Evolutionary conservation across 371 early-diverging fungal genomes (phyloP), one percentile per base, ranked within the genome.

Genomic region (Rhizomucor pusillus): DNA sequence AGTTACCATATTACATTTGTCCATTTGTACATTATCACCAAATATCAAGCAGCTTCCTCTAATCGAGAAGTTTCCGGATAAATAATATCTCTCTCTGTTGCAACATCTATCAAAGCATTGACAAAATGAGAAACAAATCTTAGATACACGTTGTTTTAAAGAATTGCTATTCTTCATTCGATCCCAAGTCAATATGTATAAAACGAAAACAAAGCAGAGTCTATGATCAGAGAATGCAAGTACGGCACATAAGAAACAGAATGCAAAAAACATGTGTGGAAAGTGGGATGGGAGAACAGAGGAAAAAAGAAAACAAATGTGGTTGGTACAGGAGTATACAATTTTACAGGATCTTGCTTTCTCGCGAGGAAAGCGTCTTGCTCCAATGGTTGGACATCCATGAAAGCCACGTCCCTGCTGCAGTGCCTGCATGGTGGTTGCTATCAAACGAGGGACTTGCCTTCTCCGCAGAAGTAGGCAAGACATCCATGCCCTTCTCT

Each of bases 381-480:
- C 12, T 25, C 47, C 47, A 47, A 1, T 23, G 47, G 10, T 12
- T 47, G 18, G 44, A 23, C 23, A 47, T 47, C 47, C 47, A 47
- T 33, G 47, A 47, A 16, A 16, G 11, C 16, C 18, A 25, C 2
- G 33, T 22, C 1, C 33, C 33, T 33, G 14, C 14, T n/a, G 22
- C 47, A 10, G 47, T 24, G 47, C 47, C 24, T 29, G 29, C 29
- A 29, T 29, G 29, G 47, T 24, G n/a, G n/a, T n/a, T n/a, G n/a
- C n/a, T 47, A 18, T 23, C 47, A 47, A 46, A 35, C 10, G 65
- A 61, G 29, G 66, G 61, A 33, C 66, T 48, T 2, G 66, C 47
- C 33, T 67, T 65, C 13, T 49, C 19, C 3, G 64, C 50, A 9
- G 47, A 5, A 14, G 62, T 60, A 34, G 66, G 63, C 36, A 70